Evolutionary conservation across 2,329 filamentous ascomycete genomes (phyloP).

Genomic region (Claviceps paspali): DNA sequence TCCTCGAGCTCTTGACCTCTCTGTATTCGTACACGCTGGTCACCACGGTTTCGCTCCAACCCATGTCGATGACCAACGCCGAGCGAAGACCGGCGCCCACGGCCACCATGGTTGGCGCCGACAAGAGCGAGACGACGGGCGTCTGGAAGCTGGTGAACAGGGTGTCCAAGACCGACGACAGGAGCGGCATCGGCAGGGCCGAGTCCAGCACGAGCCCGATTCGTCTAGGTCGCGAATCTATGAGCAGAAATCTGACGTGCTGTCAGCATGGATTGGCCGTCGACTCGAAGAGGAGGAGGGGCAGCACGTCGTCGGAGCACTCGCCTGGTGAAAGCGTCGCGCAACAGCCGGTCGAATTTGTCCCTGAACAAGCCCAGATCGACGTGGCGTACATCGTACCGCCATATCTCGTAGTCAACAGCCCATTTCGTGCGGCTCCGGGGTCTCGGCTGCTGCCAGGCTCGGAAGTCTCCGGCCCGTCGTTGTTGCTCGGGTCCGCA

Average conservation of each 20-base stretch:
- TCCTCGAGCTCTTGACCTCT: conserved; percentile 57
- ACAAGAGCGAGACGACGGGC: conserved; percentile 67
- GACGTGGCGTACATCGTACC: conserved; percentile 52
- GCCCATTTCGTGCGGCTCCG: conserved; percentile 41
- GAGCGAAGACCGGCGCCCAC: conserved; percentile 72
- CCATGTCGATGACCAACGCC: conserved; percentile 77
- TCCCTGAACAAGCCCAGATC: conserved; percentile 74
- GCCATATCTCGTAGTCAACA: conserved; percentile 60
- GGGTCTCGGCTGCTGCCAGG: conserved; percentile 42
- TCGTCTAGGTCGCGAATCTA: conserved; percentile 62
- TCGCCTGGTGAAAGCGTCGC: conserved; percentile 74
- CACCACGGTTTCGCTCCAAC: conserved; percentile 79
- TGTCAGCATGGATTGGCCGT: too few species aligned
- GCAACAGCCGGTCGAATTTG: conserved; percentile 67
- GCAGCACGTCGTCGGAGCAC: too few species aligned
- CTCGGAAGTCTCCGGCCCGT: conserved; percentile 66
- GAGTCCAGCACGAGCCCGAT: conserved; percentile 65
- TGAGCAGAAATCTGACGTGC: conserved; percentile 38
- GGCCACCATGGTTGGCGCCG: conserved; percentile 56
- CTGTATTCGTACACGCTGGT: conserved; percentile 85
- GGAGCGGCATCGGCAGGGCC: conserved; percentile 57
- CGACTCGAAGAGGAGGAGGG: too few species aligned
- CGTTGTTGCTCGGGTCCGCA: conserved; percentile 65
- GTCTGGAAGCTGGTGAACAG: conserved; percentile 70
- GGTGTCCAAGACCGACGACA: conserved; percentile 61